Evolutionary conservation across 2,329 filamentous ascomycete species (phyloP).

Genomic region (Tolypocladium tundrense): DNA sequence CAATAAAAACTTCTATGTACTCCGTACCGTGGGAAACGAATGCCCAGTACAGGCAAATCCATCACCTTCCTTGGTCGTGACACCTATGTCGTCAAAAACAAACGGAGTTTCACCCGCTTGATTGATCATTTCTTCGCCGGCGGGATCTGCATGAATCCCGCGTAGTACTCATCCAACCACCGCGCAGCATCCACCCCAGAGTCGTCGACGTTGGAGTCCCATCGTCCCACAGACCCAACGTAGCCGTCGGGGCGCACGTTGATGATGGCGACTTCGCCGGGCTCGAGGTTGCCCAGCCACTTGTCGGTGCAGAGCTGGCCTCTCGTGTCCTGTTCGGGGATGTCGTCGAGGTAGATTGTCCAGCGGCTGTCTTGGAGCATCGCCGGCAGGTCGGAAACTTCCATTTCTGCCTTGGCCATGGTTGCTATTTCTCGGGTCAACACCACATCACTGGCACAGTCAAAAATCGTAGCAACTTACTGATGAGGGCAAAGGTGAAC

Average conservation of each 20-base stretch:
- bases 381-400: slow-evolving; percentile 53
- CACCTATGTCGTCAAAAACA: neutral
- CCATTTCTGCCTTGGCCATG: slow-evolving; percentile 51
- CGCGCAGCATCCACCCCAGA: slow-evolving; percentile 40
- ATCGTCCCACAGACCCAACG: slow-evolving; percentile 51
- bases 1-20: neutral
- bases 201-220: slow-evolving; percentile 40
- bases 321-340: slow-evolving; percentile 43
- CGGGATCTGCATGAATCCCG: slow-evolving; percentile 44
- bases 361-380: slow-evolving; percentile 55
- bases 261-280: slow-evolving; percentile 50
- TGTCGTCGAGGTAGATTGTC: slow-evolving; percentile 63
- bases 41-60: neutral
- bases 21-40: neutral
- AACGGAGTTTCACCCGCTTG: neutral
- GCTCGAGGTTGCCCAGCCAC: slow-evolving; percentile 52
- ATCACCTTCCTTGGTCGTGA: neutral
- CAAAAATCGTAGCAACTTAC: slow-evolving; percentile 25
- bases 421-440: slow-evolving; percentile 30
- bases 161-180: slow-evolving; percentile 46
- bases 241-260: slow-evolving; percentile 67
- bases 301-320: slow-evolving; percentile 51
- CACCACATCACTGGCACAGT: neutral
- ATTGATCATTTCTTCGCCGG: neutral
- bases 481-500: slow-evolving; percentile 61